phyloP scores from a whole-genome alignment of 768 basidiomycete species.

The Lactarius deliciosus region DNA sequence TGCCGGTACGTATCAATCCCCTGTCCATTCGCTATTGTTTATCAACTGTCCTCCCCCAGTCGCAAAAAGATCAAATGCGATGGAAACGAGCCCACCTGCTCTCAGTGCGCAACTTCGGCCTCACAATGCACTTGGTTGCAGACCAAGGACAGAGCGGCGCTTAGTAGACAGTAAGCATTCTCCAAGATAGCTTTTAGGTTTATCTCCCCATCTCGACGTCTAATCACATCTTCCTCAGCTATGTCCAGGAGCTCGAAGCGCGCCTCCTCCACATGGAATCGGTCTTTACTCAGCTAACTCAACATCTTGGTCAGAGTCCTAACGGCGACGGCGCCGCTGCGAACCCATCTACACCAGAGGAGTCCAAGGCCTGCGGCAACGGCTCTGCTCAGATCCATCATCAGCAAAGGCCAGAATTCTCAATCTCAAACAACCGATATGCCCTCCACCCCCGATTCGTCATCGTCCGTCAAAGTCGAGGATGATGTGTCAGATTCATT shows the following conservation, averaged over 20 bases:
- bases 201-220: conserved; percentile 22
- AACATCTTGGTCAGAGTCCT: conserved; percentile 63
- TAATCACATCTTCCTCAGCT: conserved; percentile 44
- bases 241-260: conserved; percentile 90
- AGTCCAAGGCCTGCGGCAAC: conserved; percentile 28
- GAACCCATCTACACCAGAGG: conserved; percentile 19
- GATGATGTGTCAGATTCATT: conserved; percentile 84
- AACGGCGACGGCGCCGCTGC: conserved; percentile 31
- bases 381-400: conserved; percentile 31
- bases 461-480: conserved; percentile 54
- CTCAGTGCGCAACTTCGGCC: conserved; percentile 72
- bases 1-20: conserved; percentile 60
- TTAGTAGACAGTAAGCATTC: conserved; percentile 79
- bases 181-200: conserved; percentile 27
- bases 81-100: conserved; percentile 82
- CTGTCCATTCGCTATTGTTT: conserved; percentile 27
- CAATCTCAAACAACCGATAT: conserved; percentile 27
- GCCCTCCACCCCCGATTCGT: conserved; percentile 38
- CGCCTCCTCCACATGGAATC: conserved; percentile 86
- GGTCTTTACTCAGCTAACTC: conserved; percentile 79
- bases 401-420: conserved; percentile 30
- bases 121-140: conserved; percentile 87
- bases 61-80: conserved; percentile 95
- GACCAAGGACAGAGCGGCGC: conserved; percentile 86
- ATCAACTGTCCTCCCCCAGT: conserved; percentile 41